Evolutionary conservation across 352 stramenopile genomes (phyloP).

Genomic region (Pythium volutum): DNA sequence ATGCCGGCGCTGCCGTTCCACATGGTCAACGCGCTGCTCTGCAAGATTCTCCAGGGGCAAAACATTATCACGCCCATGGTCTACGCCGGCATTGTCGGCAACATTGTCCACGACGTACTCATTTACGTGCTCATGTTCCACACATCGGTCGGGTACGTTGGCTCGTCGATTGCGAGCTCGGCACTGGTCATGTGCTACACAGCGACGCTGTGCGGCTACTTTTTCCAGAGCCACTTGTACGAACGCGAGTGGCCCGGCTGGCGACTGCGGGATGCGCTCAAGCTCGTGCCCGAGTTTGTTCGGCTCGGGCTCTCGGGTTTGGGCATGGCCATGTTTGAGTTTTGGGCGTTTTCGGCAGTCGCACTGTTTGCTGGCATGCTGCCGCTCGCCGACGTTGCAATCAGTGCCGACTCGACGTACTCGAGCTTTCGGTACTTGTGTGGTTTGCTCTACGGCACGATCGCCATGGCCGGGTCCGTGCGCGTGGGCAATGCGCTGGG

Average conservation of each 20-base stretch:
- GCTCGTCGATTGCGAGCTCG: constrained; percentile 69
- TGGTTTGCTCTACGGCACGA: constrained; percentile 68
- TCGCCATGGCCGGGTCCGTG: constrained; percentile 69
- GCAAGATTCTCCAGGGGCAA: constrained; percentile 83
- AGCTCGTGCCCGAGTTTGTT: constrained; percentile 71
- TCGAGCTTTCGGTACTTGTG: constrained; percentile 68
- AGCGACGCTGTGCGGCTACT: constrained; percentile 59
- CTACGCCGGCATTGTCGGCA: constrained; percentile 66
- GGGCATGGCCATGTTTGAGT: constrained; percentile 87
- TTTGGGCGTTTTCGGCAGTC: constrained; percentile 76
- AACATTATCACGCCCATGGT: constrained; percentile 86
- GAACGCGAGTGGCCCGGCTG: constrained; percentile 77
- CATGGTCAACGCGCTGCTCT: constrained; percentile 76
- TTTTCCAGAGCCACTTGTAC: constrained; percentile 62
- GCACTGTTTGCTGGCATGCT: constrained; percentile 73
- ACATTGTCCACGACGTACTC: constrained; percentile 71
- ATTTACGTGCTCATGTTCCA: constrained; percentile 89
- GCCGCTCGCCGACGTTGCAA: constrained; percentile 69
- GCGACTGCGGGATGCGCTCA: constrained; percentile 54
- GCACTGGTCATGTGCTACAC: constrained; percentile 56
- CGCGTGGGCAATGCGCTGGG: constrained; percentile 85
- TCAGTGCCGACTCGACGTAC: constrained; percentile 84
- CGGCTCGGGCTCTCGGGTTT: constrained; percentile 75
- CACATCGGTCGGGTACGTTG: constrained; percentile 67
- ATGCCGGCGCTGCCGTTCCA: constrained; percentile 82